phyloP scores from a whole-genome alignment of 2,329 filamentous ascomycete genomes.

The Plenodomus lindquistii region DNA sequence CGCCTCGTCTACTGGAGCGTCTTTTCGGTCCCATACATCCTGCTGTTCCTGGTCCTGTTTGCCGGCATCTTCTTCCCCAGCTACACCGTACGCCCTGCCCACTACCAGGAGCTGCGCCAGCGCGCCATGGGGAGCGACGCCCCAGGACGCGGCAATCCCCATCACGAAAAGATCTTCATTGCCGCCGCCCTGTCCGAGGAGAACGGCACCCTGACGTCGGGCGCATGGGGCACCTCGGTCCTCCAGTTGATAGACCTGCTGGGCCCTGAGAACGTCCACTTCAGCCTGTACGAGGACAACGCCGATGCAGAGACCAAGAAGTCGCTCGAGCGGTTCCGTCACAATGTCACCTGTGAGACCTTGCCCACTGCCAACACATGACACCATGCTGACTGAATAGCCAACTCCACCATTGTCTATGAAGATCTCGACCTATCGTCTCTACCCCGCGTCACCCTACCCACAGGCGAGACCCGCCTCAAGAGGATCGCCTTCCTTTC shows the following conservation, averaged over 20 bases:
- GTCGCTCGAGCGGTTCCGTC: conserved; percentile 59
- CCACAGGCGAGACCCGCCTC: conserved; percentile 64
- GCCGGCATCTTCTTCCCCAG: conserved; percentile 58
- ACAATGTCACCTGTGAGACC: conserved; percentile 51
- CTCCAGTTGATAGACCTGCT: conserved; percentile 66
- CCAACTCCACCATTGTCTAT: conserved; percentile 57
- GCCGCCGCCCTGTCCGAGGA: conserved; percentile 71
- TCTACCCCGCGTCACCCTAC: conserved; percentile 64
- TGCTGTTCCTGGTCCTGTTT: conserved; percentile 46
- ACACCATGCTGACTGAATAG: conserved; percentile 30
- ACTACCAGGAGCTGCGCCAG: conserved; percentile 53
- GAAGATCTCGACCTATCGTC: conserved; percentile 62
- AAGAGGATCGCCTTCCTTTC: conserved; percentile 77
- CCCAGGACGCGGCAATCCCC: conserved; percentile 54
- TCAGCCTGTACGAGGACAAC: conserved; percentile 76
- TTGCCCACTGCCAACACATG: not conserved
- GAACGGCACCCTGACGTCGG: conserved; percentile 62
- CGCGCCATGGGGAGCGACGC: conserved; percentile 28
- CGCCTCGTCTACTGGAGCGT: conserved; percentile 37
- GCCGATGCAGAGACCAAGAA: conserved; percentile 60
- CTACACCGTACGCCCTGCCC: conserved; percentile 58
- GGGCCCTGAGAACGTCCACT: conserved; percentile 68
- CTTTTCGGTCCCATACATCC: conserved; percentile 38
- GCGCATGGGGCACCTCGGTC: conserved; percentile 66
- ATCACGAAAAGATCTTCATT: conserved; percentile 72